phyloP scores from a whole-genome alignment of 2,329 filamentous ascomycete species.

The Penicillium crustosum region DNA sequence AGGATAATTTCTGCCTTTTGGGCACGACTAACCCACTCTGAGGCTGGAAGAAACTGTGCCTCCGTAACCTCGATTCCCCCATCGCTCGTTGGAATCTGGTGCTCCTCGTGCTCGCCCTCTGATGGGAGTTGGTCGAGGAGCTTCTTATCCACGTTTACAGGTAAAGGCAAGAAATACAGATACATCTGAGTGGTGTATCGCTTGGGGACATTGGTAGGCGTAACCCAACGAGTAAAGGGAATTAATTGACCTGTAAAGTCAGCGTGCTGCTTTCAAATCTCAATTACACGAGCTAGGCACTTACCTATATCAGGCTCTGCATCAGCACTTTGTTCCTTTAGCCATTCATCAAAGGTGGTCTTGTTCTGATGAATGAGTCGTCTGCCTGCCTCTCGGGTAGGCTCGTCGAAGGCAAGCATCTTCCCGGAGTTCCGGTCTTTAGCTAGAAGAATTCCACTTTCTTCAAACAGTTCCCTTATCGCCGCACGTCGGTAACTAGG shows the following conservation, averaged over 20 bases:
- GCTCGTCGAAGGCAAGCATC: constrained; percentile 61
- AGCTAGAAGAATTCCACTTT: constrained; percentile 84
- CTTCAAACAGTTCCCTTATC: constrained; percentile 90
- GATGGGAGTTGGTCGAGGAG: constrained; percentile 36
- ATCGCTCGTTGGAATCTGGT: constrained; percentile 70
- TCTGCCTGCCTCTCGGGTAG: constrained; percentile 64
- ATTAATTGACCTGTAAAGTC: constrained; percentile 58
- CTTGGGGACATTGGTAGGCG: constrained; percentile 67
- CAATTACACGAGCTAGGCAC: background rate
- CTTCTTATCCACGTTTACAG: constrained; percentile 33
- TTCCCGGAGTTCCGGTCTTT: constrained; percentile 40
- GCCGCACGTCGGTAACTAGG: constrained; percentile 76
- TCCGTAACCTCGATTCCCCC: constrained; percentile 70
- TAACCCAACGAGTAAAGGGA: constrained; percentile 91
- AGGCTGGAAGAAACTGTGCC: constrained; percentile 71
- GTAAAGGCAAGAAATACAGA: constrained; percentile 76
- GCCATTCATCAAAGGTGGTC: constrained; percentile 66
- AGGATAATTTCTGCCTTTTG: constrained; percentile 69
- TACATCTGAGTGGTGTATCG: constrained; percentile 98
- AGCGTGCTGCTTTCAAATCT: background rate
- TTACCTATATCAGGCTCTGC: constrained; percentile 59
- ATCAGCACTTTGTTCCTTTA: constrained; percentile 41
- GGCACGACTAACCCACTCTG: constrained; percentile 67
- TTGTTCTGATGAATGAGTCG: constrained; percentile 66
- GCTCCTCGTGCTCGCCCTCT: constrained; percentile 52